A percentile compares a stretch with the other conserved stretches of the same genome.
Conservation (phyloP, 441 rosid species). For the Cnidoscolus chayamansa region DNA sequence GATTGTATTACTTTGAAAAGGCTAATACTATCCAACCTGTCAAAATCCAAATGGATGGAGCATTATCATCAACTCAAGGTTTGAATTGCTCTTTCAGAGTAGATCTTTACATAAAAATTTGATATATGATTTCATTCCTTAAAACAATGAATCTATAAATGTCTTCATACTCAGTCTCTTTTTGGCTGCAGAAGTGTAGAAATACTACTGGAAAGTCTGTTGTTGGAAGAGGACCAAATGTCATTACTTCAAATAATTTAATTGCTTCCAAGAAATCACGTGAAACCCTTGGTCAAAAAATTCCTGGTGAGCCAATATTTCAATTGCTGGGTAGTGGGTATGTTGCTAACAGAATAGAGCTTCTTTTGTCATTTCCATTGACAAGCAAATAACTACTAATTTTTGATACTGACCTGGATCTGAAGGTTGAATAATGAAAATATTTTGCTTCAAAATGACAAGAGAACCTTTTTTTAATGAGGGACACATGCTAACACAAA, state of each 20-base stretch:
- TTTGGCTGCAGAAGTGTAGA: slow-evolving; percentile 39
- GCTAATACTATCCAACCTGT: slow-evolving; percentile 50
- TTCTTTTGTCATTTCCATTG: background rate
- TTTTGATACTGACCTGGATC: slow-evolving; percentile 13
- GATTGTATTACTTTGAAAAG: slow-evolving; percentile 60
- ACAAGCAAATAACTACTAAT: slow-evolving; percentile 7
- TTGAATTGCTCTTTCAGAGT: slow-evolving; percentile 20
- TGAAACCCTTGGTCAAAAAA: slow-evolving; percentile 35
- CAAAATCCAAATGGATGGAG: slow-evolving; percentile 76
- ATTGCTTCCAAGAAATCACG: slow-evolving; percentile 39
- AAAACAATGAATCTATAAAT: background rate
- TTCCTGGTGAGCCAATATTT: slow-evolving; percentile 45
- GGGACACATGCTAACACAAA: background rate
- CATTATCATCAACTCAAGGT: slow-evolving; percentile 63
- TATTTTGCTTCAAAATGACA: background rate
- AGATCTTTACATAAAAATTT: slow-evolving; percentile 1
- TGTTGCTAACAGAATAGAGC: slow-evolving; percentile 7
- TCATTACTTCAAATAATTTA: slow-evolving; percentile 22
- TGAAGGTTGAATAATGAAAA: slow-evolving; percentile 5
- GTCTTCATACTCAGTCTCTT: slow-evolving; percentile 15
- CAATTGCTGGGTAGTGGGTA: background rate
- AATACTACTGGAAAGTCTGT: slow-evolving; percentile 25
- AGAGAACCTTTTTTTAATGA: background rate
- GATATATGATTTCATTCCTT: background rate
- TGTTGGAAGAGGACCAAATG: slow-evolving; percentile 34